Percentiles rank a stretch among this genome's conserved stretches.
phyloP scores from a whole-genome alignment of 495 filamentous ascomycete species.

The Penicillium roqueforti region DNA sequence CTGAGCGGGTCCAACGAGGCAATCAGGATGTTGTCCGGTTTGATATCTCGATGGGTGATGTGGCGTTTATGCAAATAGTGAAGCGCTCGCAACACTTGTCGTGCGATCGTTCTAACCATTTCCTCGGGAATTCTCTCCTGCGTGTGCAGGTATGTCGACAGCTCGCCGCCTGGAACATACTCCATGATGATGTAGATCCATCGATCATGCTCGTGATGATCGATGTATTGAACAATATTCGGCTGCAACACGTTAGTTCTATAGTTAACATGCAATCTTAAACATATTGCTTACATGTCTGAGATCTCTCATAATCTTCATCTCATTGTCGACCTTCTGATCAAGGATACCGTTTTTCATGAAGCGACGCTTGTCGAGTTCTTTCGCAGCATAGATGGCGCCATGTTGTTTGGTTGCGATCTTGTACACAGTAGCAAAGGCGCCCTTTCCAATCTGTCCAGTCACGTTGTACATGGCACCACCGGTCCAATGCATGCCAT shows the following conservation, averaged over 20 bases:
- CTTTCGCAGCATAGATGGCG: constrained; percentile 78
- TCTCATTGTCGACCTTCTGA: constrained; percentile 87
- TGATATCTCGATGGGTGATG: constrained; percentile 96
- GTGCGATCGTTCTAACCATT: constrained; percentile 63
- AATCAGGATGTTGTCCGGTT: constrained; percentile 95
- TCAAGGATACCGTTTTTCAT: constrained; percentile 83
- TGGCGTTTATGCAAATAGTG: constrained; percentile 80
- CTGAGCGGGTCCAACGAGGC: constrained; percentile 62
- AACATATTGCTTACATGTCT: constrained; percentile 61
- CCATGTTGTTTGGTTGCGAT: constrained; percentile 77
- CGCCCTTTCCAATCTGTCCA: constrained; percentile 78
- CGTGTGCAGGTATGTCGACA: constrained; percentile 64
- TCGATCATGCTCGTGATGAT: constrained; percentile 70
- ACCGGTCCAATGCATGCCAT: constrained; percentile 74
- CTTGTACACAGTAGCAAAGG: constrained; percentile 89
- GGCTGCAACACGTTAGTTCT: constrained; percentile 43
- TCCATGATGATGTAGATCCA: constrained; percentile 97
- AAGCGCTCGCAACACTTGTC: constrained; percentile 75
- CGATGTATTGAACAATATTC: constrained; percentile 87
- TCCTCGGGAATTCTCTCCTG: constrained; percentile 61
- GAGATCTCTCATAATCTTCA: constrained; percentile 83
- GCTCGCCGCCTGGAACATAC: constrained; percentile 77
- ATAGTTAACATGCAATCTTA: neutral
- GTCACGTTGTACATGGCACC: constrained; percentile 77
- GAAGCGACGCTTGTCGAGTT: constrained; percentile 83